Percentiles rank a stretch among this genome's conserved stretches.
Evolutionary conservation across 495 filamentous ascomycete species (phyloP).

Genomic region (Podospora appendiculata): DNA sequence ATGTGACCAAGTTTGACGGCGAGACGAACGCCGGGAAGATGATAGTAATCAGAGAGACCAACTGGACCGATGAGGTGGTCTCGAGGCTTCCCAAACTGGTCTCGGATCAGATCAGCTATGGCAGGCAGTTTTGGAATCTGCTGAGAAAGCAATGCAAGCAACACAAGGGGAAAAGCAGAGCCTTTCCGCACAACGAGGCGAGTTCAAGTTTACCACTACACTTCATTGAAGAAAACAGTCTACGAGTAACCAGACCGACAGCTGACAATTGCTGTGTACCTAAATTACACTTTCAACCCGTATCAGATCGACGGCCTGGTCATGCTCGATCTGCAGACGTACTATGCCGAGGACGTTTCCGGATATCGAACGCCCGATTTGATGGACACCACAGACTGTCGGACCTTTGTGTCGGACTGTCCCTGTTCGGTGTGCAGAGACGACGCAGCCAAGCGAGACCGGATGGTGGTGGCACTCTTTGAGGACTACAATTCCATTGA

Average conservation of each 20-base stretch:
- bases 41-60: not conserved
- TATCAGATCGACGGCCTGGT: too few relatives aligned
- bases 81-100: not conserved
- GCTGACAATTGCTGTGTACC: not conserved
- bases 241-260: too few relatives aligned
- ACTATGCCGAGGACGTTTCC: not conserved
- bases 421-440: not conserved
- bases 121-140: not conserved
- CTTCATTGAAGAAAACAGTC: too few relatives aligned
- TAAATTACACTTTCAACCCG: too few relatives aligned
- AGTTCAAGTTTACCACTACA: too few relatives aligned
- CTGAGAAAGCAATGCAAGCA: not conserved
- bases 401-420: not conserved
- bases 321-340: not conserved
- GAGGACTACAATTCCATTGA: not conserved
- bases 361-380: not conserved
- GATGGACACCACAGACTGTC: not conserved
- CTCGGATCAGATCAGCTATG: not conserved
- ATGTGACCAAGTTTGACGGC: not conserved
- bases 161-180: not conserved
- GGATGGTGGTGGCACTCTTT: not conserved
- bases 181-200: not conserved
- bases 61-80: not conserved
- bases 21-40: not conserved
- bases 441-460: not conserved